Conservation (phyloP, 305 asterid species). For the Fraxinus sp. region DNA sequence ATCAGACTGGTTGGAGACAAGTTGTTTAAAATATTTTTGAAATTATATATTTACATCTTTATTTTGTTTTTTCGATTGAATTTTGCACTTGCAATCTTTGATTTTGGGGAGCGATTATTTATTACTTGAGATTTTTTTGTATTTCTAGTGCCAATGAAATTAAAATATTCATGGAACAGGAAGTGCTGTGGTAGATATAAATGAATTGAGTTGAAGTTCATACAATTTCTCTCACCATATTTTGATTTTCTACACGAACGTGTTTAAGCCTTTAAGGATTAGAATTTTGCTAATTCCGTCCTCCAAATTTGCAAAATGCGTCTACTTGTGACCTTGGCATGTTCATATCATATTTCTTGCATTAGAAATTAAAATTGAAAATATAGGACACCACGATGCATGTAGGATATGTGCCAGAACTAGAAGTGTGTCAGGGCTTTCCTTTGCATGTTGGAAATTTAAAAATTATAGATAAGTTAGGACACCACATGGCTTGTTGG, state of each 20-base stretch:
- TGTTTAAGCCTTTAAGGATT: not conserved
- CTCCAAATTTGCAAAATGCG: not conserved
- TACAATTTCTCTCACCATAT: not conserved
- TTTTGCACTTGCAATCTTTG: not conserved
- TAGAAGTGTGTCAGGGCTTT: not conserved
- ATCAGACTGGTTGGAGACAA: not conserved
- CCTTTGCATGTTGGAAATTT: not conserved
- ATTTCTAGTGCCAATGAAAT: not conserved
- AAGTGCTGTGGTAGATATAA: not conserved
- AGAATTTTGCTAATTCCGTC: not conserved
- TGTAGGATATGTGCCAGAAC: not conserved
- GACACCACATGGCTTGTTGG: not conserved
- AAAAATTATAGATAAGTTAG: not conserved
- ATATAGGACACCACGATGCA: not conserved
- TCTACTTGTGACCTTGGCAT: not conserved
- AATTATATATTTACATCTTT: not conserved
- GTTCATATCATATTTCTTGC: not conserved
- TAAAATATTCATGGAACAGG: not conserved
- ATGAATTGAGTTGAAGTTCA: not conserved
- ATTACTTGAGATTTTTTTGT: not conserved
- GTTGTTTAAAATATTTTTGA: not conserved
- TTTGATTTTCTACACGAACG: not conserved
- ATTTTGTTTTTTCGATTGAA: not conserved
- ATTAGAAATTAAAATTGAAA: not conserved
- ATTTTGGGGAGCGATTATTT: not conserved